Conservation (phyloP, 2,329 filamentous ascomycete species). For the Raffaelea ambrosiae region DNA sequence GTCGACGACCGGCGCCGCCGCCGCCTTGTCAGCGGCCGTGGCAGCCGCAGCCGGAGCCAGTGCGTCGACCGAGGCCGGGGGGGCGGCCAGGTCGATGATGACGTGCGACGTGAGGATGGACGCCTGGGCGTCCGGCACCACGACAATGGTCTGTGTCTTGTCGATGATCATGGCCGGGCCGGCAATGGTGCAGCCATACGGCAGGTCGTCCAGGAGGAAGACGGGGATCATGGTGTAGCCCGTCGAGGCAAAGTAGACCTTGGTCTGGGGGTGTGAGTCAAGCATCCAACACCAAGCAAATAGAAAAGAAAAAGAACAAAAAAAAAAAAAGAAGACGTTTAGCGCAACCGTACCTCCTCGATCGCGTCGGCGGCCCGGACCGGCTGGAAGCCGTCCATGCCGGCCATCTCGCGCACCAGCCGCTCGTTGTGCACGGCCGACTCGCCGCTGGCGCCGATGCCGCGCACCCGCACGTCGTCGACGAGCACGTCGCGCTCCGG, state of each 20-base stretch:
- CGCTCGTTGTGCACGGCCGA: constrained; percentile 74
- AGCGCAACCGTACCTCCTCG: no score
- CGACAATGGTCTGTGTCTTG: constrained; percentile 82
- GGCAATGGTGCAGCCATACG: constrained; percentile 60
- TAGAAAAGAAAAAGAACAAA: constrained; percentile 32
- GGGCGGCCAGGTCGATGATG: constrained; percentile 66
- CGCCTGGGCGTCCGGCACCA: constrained; percentile 69
- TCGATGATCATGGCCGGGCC: constrained; percentile 83
- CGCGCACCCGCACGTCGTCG: constrained; percentile 79
- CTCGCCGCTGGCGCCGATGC: constrained; percentile 80
- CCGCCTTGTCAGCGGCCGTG: no score
- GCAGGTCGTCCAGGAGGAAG: constrained; percentile 69
- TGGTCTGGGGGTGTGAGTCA: constrained; percentile 54
- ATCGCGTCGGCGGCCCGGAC: no score
- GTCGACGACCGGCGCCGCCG: constrained; percentile 43
- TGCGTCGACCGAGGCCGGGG: no score
- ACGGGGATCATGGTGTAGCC: constrained; percentile 72
- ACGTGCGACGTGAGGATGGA: constrained; percentile 81
- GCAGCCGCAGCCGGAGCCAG: no score
- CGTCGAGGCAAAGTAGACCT: constrained; percentile 72
- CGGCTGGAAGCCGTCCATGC: constrained; percentile 28
- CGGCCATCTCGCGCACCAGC: constrained; percentile 65
- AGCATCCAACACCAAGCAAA: background rate
- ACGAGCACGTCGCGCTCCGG: constrained; percentile 81
- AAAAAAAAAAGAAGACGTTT: no score